Evolutionary conservation across 2,329 filamentous ascomycete genomes (phyloP), one percentile per base, ranked within the genome.

Genomic region (Beauveria scarabaeidicola): DNA sequence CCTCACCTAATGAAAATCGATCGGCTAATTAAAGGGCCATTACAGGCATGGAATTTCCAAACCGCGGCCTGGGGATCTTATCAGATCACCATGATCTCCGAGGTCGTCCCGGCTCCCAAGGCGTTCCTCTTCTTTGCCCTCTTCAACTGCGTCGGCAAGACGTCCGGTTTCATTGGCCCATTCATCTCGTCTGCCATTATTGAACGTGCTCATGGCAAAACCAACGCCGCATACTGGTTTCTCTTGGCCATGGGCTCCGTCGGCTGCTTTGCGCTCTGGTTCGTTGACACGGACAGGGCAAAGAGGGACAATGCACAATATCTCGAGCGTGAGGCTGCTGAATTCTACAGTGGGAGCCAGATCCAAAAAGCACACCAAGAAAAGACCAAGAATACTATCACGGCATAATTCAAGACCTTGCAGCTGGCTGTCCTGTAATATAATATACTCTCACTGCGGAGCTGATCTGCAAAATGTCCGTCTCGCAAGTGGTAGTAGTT

Each of bases 291-390:
- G 9, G 64, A 65, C 51, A 52, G 58, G 56, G 62, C 64, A 15
- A 65, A 65, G 60, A 43, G 59, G n/a, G 63, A 65, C 36, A 65
- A 58, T 46, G 64, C 61, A 6, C 46, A 32, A 5, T 65, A 65
- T 25, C 56, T 65, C 5, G 64, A 63, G 58, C 61, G 64, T 9
- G 64, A 86, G 64, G 82, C 85, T 3, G 85, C 90, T 60, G 79
- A 87, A 67, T 74, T 82, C 27, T 81, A 84, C 60, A 85, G 84
- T 3, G 77, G 83, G 59, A 77, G 76, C 15, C 83, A 88, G 64
- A 85, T 90, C 63, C 79, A 81, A 19, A 76, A 78, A 40, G 79
- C 83, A 29, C 82, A 83, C 57, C 77, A 86, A 53, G 61, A 64
- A 47, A 53, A 59, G 29, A 11, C 44, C 3, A 29, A 44, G 8